phyloP scores from a whole-genome alignment of 139 green algal genomes.

The Mesotaenium endlicherianum region DNA sequence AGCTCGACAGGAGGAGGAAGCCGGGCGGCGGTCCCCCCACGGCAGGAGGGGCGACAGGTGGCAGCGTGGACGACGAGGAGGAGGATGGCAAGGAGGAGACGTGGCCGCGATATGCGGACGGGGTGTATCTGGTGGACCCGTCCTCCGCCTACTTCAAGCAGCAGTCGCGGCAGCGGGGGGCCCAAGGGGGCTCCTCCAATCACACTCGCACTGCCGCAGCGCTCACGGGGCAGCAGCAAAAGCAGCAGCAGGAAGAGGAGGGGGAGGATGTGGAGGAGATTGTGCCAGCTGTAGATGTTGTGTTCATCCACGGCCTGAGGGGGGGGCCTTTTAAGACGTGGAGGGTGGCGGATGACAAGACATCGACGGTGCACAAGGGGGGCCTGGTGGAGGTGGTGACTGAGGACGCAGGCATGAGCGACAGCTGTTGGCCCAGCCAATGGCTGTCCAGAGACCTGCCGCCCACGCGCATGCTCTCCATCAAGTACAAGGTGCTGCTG shows the following conservation, averaged over 20 bases:
- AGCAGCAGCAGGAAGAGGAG: not conserved
- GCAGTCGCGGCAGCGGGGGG: not conserved
- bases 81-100: not conserved
- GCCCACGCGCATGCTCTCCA: slow-evolving; percentile 35
- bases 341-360: slow-evolving; percentile 29
- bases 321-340: slow-evolving; percentile 59
- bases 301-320: slow-evolving; percentile 57
- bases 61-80: too few relatives aligned
- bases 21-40: too few relatives aligned
- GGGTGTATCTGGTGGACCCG: slow-evolving; percentile 18
- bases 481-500: slow-evolving; percentile 52
- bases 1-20: not conserved
- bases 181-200: too few relatives aligned
- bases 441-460: slow-evolving; percentile 53
- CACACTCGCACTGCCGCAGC: too few relatives aligned
- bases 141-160: slow-evolving; percentile 1
- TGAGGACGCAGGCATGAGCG: not conserved
- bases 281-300: slow-evolving; percentile 49
- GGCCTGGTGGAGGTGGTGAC: not conserved
- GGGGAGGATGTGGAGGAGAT: not conserved
- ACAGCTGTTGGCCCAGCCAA: slow-evolving; percentile 45
- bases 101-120: slow-evolving; percentile 14
- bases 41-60: too few relatives aligned
- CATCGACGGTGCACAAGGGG: not conserved
- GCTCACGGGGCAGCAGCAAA: too few relatives aligned